Evolutionary conservation across 2,329 filamentous ascomycete genomes (phyloP).

Genomic region (Coniochaeta hoffmannii): DNA sequence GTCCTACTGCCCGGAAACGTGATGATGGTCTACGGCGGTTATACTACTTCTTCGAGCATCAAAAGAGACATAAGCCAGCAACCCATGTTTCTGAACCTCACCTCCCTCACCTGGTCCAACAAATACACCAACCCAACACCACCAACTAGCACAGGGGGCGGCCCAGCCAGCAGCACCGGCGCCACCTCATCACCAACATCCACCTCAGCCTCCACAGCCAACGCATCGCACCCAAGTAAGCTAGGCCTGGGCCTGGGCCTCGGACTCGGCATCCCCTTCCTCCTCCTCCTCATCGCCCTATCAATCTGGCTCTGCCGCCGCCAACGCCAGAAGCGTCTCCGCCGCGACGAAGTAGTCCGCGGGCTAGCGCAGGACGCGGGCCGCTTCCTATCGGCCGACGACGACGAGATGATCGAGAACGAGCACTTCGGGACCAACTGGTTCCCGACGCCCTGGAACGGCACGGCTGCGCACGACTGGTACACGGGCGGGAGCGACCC

Average conservation of each 20-base stretch:
- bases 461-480: constrained; percentile 25
- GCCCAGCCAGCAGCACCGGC: constrained; percentile 1
- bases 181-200: not conserved
- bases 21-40: constrained; percentile 61
- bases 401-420: constrained; percentile 39
- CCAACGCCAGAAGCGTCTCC: constrained; percentile 33
- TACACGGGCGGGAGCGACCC: constrained; percentile 37
- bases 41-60: constrained; percentile 32
- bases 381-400: constrained; percentile 30
- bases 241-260: constrained; percentile 58
- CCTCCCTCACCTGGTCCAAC: constrained; percentile 44
- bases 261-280: constrained; percentile 51
- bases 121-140: constrained; percentile 39
- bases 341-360: constrained; percentile 37
- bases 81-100: constrained; percentile 49
- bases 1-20: constrained; percentile 57
- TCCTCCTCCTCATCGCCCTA: constrained; percentile 32
- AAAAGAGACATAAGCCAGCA: constrained; percentile 11
- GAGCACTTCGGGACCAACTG: constrained; percentile 20
- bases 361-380: constrained; percentile 41
- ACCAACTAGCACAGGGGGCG: not conserved
- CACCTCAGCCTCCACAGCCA: constrained; percentile 19
- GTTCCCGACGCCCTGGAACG: constrained; percentile 20
- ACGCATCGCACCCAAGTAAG: constrained; percentile 27
- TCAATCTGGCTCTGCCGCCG: constrained; percentile 39